Conservation (phyloP, 1,139 yeast species). For the Geotrichum carabidarum region DNA sequence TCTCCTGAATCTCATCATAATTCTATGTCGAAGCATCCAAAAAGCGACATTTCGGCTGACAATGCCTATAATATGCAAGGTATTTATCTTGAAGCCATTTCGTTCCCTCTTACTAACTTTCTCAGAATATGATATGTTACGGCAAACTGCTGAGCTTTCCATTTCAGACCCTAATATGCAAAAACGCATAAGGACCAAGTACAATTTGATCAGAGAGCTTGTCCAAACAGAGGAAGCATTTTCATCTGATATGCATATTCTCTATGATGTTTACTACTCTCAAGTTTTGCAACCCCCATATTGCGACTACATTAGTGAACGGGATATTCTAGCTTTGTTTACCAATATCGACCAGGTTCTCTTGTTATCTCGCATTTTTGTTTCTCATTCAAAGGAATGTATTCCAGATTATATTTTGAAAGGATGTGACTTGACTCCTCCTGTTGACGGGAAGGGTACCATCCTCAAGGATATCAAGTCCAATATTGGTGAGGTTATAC, state of each 20-base stretch:
- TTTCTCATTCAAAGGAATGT: constrained; percentile 26
- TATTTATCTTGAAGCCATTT: no score
- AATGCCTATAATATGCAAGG: no score
- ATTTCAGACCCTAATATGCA: constrained; percentile 17
- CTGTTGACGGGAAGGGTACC: constrained; percentile 14
- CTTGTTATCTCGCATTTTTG: constrained; percentile 30
- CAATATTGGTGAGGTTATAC: constrained; percentile 34
- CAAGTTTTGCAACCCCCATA: constrained; percentile 28
- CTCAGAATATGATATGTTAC: no score
- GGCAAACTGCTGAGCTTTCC: no score
- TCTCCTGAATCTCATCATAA: no score
- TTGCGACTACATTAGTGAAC: constrained; percentile 30
- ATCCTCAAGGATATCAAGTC: constrained; percentile 31
- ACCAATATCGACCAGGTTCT: constrained; percentile 34
- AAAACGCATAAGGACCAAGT: constrained; percentile 25
- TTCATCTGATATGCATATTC: constrained; percentile 36
- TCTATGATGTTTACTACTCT: constrained; percentile 32
- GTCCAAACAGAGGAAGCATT: constrained; percentile 37
- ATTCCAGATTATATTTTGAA: constrained; percentile 30
- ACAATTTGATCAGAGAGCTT: constrained; percentile 36
- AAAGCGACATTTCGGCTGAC: no score
- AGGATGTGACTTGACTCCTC: constrained; percentile 18
- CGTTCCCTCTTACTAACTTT: no score
- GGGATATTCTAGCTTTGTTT: constrained; percentile 32
- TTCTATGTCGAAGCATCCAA: no score